Base-by-base conservation (phyloP, 345 rosid genomes). In the Clarkia xantiana region DNA sequence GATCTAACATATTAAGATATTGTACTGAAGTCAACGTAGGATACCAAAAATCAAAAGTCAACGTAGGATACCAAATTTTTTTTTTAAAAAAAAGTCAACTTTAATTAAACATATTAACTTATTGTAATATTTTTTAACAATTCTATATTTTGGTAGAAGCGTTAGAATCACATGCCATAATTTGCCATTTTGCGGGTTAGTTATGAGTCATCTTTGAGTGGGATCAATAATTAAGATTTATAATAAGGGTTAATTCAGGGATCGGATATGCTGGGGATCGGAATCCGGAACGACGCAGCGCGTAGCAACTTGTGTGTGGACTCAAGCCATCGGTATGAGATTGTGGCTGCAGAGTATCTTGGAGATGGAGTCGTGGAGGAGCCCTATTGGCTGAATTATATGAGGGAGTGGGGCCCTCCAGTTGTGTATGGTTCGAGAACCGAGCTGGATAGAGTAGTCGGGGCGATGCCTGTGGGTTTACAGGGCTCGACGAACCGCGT, bases 391-490 rank as follows among this genome's bases (percentile, higher is more conserved):
- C 59, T 86, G 62, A 79, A 76, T 47, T 86, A 72, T 29, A 90
- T 90, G 94, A 72, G 96, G 65, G 68, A 81, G 46, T 90, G 94
- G 91, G 97, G 96, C 23, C 89, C 94, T n/a, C 67, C 48, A 16
- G 60, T 79, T 14, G 67, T 71, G 13, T 83, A 90, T n/a, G 68
- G 65, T 59, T 76, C 86, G 14, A 77, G 76, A 57, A 64, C 67
- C 6, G 75, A 76, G 68, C 61, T 81, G 9, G 78, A 90, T 18
- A 79, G 52, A 63, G 56, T 73, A 16, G 45, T 77, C 43, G 67
- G 61, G 22, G 55, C 54, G 6, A 66, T 91, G 55, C 98, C 85
- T 0, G 11, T 45, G 40, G 62, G 25, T 49, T 57, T 86, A 18
- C 65, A 66, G 42, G 53, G 18, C 59, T 48, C 82, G 3, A 62